Percentiles rank a stretch among this genome's conserved stretches.
phyloP scores from a whole-genome alignment of 371 early-diverging fungal species.

The Saksenaea vasiformis region DNA sequence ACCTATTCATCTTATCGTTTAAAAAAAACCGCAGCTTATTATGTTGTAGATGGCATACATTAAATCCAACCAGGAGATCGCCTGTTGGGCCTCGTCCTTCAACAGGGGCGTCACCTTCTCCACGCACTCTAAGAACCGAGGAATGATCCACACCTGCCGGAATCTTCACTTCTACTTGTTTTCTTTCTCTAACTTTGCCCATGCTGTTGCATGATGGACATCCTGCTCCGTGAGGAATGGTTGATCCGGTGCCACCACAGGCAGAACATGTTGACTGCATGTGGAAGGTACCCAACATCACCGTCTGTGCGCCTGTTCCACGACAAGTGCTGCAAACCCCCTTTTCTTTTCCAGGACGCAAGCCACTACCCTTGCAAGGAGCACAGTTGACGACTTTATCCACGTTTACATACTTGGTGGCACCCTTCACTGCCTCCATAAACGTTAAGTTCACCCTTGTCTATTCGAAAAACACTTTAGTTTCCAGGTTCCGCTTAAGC shows the following conservation, averaged over 20 bases:
- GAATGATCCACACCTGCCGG: slow-evolving; percentile 74
- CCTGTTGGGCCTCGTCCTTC: slow-evolving; percentile 75
- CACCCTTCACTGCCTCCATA: slow-evolving; percentile 89
- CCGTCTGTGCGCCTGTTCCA: slow-evolving; percentile 85
- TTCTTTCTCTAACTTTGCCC: slow-evolving; percentile 73
- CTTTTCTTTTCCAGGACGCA: slow-evolving; percentile 72
- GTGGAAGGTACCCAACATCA: slow-evolving; percentile 80
- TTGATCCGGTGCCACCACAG: slow-evolving; percentile 83
- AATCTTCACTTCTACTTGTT: slow-evolving; percentile 73
- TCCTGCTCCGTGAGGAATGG: slow-evolving; percentile 64
- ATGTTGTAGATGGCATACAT: slow-evolving; percentile 40
- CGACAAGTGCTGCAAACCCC: slow-evolving; percentile 74
- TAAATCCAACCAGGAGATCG: slow-evolving; percentile 78
- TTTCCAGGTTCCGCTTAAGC: neutral
- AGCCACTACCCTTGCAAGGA: slow-evolving; percentile 80
- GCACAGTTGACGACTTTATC: slow-evolving; percentile 68
- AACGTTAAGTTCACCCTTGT: slow-evolving; percentile 65
- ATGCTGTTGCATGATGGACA: slow-evolving; percentile 82
- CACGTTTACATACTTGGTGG: slow-evolving; percentile 62
- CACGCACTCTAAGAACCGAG: slow-evolving; percentile 67
- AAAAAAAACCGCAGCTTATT: neutral
- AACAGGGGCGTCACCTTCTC: slow-evolving; percentile 87
- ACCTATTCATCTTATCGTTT: slow-evolving; percentile 21
- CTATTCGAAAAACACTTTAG: slow-evolving; percentile 22
- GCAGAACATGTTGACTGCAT: slow-evolving; percentile 80